Conservation (phyloP, 2,329 filamentous ascomycete species). For the Karstenula rhodostoma region DNA sequence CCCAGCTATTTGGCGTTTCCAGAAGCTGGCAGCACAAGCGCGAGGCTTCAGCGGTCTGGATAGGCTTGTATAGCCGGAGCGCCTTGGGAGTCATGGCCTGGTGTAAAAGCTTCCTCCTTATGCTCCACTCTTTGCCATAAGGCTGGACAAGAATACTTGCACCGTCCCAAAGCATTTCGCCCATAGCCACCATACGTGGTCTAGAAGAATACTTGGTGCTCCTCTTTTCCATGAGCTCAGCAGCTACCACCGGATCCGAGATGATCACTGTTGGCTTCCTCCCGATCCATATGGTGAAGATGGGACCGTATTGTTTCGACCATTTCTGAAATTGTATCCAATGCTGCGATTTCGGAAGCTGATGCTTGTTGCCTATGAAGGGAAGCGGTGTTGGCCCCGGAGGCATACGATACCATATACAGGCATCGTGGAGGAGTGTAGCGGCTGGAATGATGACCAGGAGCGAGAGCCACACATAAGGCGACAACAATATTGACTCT, state of each 20-base stretch:
- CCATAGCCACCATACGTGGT: slow-evolving; percentile 57
- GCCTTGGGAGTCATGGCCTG: slow-evolving; percentile 56
- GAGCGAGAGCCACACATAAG: slow-evolving; percentile 38
- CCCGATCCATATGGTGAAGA: slow-evolving; percentile 60
- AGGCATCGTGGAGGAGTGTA: slow-evolving; percentile 38
- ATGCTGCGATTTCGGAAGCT: slow-evolving; percentile 42
- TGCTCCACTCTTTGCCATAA: slow-evolving; percentile 57
- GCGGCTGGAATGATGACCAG: slow-evolving; percentile 35
- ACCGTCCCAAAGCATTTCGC: slow-evolving; percentile 55
- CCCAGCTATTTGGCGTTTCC: slow-evolving; percentile 51
- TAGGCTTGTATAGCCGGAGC: slow-evolving; percentile 55
- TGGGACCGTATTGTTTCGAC: slow-evolving; percentile 56
- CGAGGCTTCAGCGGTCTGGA: slow-evolving; percentile 60
- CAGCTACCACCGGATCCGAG: slow-evolving; percentile 54
- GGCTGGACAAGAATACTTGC: slow-evolving; percentile 59
- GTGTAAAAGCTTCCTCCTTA: slow-evolving; percentile 49
- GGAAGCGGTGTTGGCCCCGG: slow-evolving; percentile 58
- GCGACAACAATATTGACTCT: slow-evolving; percentile 29
- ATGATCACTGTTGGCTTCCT: slow-evolving; percentile 56
- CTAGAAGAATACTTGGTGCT: slow-evolving; percentile 56
- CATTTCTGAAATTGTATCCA: slow-evolving; percentile 54
- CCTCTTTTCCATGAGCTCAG: slow-evolving; percentile 57
- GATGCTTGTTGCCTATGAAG: slow-evolving; percentile 52
- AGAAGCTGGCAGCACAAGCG: slow-evolving; percentile 56
- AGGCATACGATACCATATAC: slow-evolving; percentile 51